Evolutionary conservation across 495 filamentous ascomycete genomes (phyloP), one percentile per base, ranked within the genome.

Genomic region (Articulospora tetracladia): DNA sequence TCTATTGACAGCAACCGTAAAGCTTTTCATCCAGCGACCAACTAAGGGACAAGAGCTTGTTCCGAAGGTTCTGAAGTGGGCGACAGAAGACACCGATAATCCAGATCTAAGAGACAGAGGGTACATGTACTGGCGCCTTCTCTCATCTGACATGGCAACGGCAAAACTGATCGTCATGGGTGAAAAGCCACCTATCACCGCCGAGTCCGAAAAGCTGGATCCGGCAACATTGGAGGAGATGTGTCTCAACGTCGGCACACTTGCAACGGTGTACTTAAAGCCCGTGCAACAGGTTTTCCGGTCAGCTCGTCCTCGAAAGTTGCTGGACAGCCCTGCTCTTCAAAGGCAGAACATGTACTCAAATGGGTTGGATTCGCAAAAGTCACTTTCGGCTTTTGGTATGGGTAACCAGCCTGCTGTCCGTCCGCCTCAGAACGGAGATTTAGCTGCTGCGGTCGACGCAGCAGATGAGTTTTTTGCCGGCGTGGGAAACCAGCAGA

Each of bases 101-200:
- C 95, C 95, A 0, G 94, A 99, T 69, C 84, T 99, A 28, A 83
- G 94, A 46, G 94, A 99, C 69, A 80, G 94, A 61, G 94, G 94
- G 12, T 98, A 97, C 77, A 97, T 99, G 91, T 99, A 99, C 77
- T 99, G 94, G 94, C 88, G 94, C 8, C 81, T 99, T 22, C 82
- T 99, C 2, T 97, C 92, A n/a, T 92, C 90, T 1, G 92, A 97
- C 73, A 92, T 95, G 57, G 84, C 89, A 19, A 84, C 86, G 0
- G 94, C 94, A 10, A 93, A 91, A 68, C 77, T 84, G 58, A 82
- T 99, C 56, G 91, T 99, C 62, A 97, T 98, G 93, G 93, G 93
- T 60, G 88, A 95, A 65, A 98, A 98, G 70, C 94, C 94, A 1
- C 84, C 94, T 39, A 98, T 98, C 76, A 97, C 91, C 2, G 94